Evolutionary conservation across 345 rosid species (phyloP), one percentile per base, ranked within the genome.

Genomic region (Populus tremula): DNA sequence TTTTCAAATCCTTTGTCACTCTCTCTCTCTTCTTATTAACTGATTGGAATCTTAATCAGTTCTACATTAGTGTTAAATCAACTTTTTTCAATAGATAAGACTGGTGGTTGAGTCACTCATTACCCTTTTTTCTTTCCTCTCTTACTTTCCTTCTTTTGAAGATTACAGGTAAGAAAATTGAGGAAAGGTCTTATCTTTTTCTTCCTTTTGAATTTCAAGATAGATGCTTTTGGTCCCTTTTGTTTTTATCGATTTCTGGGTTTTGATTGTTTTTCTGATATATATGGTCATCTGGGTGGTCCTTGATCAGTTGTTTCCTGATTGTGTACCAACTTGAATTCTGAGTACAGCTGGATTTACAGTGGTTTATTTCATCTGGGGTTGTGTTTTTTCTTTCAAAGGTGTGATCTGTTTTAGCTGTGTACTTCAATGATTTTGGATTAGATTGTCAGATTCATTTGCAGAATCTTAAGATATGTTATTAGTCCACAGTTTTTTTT

Each of bases 21-120:
- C 54, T 62, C 10, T 25, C 31, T 18, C 41, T 0, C 39, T 62
- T 23, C 36, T n/a, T 11, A 31, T 41, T 66, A 80, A 56, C 80
- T 67, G 66, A 71, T 75, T 17, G 86, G 87, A 82, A 80, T 83
- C 82, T 77, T 72, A 63, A 76, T 61, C 66, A 65, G 81, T 74
- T 78, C 49, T 38, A 67, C 14, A 6, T 59, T 47, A 50, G 43
- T n/a, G 66, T 63, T 71, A 50, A 73, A 80, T 82, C 80, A 76
- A 49, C 68, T 74, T 23, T 23, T 59, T n/a, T 62, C 25, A 47
- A 47, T 9, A 75, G 73, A 78, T 61, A 84, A 88, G 85, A 75
- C 77, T 69, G 83, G 87, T 85, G 64, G 90, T 87, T 82, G 88
- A 77, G 85, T 87, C 88, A 80, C 82, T 79, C 47, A 35, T 67